These are phyloP conservation scores for Leccinum subgranulosum DNA, from an alignment of 768 basidiomycete species.

Conservation along the genomic window DNA sequence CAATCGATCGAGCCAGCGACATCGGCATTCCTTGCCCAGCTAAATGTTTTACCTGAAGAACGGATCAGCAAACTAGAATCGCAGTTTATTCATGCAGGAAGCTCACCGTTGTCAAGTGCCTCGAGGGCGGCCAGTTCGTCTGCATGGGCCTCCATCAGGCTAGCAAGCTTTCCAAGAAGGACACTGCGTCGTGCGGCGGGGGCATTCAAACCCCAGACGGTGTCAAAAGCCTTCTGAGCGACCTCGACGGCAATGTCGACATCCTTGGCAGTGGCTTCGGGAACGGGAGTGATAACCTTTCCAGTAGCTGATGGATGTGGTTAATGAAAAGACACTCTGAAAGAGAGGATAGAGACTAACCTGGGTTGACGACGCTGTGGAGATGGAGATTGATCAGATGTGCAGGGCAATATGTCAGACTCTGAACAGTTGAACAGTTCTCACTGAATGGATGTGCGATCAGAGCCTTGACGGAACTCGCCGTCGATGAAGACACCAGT, in stretches of 20 bases:
- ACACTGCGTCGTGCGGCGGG: constrained; percentile 51
- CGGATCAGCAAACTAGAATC: background rate
- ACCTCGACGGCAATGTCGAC: constrained; percentile 73
- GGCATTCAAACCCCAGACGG: constrained; percentile 63
- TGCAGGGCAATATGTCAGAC: background rate
- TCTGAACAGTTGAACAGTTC: constrained; percentile 20
- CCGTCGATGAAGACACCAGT: constrained; percentile 75
- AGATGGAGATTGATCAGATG: background rate
- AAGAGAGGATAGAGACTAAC: constrained; percentile 25
- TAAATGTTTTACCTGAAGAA: constrained; percentile 52
- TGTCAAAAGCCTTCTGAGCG: constrained; percentile 59
- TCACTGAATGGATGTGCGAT: constrained; percentile 66
- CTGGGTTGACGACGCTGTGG: constrained; percentile 28
- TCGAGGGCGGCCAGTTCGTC: constrained; percentile 75
- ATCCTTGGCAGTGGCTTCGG: constrained; percentile 61
- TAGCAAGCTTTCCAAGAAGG: constrained; percentile 61
- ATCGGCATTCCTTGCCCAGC: constrained; percentile 47
- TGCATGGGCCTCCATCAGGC: constrained; percentile 56
- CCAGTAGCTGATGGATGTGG: constrained; percentile 50
- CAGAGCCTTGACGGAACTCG: constrained; percentile 57
- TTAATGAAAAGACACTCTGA: background rate
- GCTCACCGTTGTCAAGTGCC: constrained; percentile 59
- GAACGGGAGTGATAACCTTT: constrained; percentile 52
- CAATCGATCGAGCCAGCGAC: constrained; percentile 32
- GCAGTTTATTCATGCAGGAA: background rate